These are phyloP conservation scores for Cotoneaster glaucophyllus DNA, from an alignment of 306 rosid species.

Conservation along the genomic window DNA sequence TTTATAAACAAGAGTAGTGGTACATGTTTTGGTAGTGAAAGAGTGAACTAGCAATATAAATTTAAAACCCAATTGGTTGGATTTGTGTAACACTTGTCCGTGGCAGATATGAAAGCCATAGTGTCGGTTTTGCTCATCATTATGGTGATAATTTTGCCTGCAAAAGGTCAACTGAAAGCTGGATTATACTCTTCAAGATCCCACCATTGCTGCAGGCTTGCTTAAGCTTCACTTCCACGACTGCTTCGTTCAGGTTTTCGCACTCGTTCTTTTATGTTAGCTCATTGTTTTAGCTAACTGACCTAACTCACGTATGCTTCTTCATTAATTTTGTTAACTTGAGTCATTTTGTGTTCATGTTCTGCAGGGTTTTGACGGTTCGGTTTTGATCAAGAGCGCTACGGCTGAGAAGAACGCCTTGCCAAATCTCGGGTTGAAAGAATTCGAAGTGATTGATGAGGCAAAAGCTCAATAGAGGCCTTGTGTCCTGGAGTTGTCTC, in stretches of 20 bases:
- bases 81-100: no score
- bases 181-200: no score
- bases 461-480: conserved; percentile 59
- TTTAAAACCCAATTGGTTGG: no score
- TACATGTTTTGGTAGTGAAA: no score
- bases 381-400: conserved; percentile 37
- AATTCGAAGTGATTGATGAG: conserved; percentile 68
- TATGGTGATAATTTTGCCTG: no score
- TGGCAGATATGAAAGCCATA: no score
- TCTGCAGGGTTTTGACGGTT: conserved; percentile 60
- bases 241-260: no score
- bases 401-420: conserved; percentile 45
- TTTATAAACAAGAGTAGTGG: conserved; percentile 28
- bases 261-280: conserved; percentile 5
- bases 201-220: conserved; percentile 57
- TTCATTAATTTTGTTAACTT: background rate
- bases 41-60: no score
- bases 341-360: background rate
- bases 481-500: conserved; percentile 64
- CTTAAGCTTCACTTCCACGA: conserved; percentile 71
- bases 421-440: conserved; percentile 57
- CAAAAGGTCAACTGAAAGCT: no score
- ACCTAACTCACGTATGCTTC: background rate
- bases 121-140: no score
- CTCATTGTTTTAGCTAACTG: no score